These are phyloP conservation scores for Aspergillus kassunensis DNA, from an alignment of 495 filamentous ascomycete species.

Conservation along the genomic window DNA sequence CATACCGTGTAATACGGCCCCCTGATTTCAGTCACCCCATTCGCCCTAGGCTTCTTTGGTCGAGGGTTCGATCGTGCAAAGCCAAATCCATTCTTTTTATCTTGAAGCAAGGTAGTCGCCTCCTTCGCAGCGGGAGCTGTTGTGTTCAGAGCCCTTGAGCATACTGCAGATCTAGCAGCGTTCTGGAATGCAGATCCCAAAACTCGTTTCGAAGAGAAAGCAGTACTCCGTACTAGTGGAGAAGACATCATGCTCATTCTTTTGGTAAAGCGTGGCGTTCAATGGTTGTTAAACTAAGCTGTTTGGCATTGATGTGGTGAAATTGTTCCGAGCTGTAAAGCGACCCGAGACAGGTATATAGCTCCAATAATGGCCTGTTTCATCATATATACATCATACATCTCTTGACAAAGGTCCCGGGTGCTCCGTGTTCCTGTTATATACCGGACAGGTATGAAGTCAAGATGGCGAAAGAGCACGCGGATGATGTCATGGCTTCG, in stretches of 20 bases:
- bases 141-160: slow-evolving; percentile 18
- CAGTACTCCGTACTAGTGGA: neutral
- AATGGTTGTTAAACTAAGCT: too few relatives aligned
- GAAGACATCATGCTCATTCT: neutral
- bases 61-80: slow-evolving; percentile 51
- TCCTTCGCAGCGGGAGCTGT: slow-evolving; percentile 15
- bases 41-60: slow-evolving; percentile 46
- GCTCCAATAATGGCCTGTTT: too few relatives aligned
- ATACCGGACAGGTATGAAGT: too few relatives aligned
- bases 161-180: neutral
- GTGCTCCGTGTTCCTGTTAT: too few relatives aligned
- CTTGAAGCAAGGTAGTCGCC: slow-evolving; percentile 43
- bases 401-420: too few relatives aligned
- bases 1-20: slow-evolving; percentile 53
- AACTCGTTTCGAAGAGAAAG: neutral
- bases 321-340: too few relatives aligned
- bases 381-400: too few relatives aligned
- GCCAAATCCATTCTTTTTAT: slow-evolving; percentile 48
- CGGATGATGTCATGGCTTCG: too few relatives aligned
- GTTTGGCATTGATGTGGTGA: too few relatives aligned
- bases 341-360: too few relatives aligned
- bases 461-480: too few relatives aligned
- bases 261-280: neutral
- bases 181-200: slow-evolving; percentile 10
- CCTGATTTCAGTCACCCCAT: slow-evolving; percentile 52